Conservation (phyloP, 768 basidiomycete species). For the Lactifluus subvellereus region DNA sequence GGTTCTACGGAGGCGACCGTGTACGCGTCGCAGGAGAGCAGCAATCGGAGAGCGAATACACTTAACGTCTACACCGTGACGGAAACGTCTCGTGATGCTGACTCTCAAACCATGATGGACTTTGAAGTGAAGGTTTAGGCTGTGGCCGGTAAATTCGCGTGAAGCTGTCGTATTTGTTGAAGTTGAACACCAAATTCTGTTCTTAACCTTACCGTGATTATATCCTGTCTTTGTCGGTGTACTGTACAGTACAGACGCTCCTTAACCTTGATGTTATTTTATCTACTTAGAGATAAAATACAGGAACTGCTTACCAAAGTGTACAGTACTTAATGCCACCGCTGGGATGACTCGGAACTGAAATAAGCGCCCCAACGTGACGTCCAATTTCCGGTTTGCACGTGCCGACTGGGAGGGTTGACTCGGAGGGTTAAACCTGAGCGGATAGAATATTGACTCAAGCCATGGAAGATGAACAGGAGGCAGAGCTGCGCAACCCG, state of each 20-base stretch:
- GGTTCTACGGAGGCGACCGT: not conserved
- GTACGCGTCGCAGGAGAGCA: not conserved
- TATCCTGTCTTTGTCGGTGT: not conserved
- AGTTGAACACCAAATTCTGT: not conserved
- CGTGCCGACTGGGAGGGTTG: too few species aligned
- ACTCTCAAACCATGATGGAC: not conserved
- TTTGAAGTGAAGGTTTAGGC: not conserved
- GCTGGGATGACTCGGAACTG: too few species aligned
- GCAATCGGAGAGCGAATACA: not conserved
- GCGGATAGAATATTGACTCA: not conserved
- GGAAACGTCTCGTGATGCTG: not conserved
- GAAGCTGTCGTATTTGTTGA: not conserved
- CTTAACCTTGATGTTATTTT: too few species aligned
- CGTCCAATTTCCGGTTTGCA: too few species aligned
- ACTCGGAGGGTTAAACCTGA: too few species aligned
- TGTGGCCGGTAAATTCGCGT: not conserved
- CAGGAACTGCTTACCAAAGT: too few species aligned
- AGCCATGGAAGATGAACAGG: conserved; percentile 61
- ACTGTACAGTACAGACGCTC: too few species aligned
- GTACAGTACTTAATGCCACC: too few species aligned
- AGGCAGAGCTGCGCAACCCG: conserved; percentile 73
- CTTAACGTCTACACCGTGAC: not conserved
- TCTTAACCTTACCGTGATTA: too few species aligned
- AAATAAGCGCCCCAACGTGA: too few species aligned
- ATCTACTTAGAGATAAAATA: too few species aligned